Evolutionary conservation across 768 basidiomycete genomes (phyloP).

Genomic region (Boletus speciosus): DNA sequence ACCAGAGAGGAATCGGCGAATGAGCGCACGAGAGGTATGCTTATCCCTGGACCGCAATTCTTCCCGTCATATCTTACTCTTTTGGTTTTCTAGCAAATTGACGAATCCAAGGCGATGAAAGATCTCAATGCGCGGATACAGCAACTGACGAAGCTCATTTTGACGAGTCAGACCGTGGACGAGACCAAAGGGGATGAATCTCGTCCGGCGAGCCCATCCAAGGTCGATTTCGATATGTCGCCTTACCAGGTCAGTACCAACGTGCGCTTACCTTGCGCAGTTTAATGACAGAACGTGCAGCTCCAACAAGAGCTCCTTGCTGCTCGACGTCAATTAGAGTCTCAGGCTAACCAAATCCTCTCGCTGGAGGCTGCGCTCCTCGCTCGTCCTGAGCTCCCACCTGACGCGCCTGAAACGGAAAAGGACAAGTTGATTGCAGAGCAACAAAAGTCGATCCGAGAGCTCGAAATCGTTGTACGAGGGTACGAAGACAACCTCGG

Average conservation of each 20-base stretch:
- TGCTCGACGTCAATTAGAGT: constrained; percentile 71
- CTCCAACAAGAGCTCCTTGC: constrained; percentile 86
- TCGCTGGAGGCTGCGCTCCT: constrained; percentile 77
- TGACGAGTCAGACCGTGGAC: constrained; percentile 82
- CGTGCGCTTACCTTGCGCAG: not conserved
- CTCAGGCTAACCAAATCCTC: constrained; percentile 79
- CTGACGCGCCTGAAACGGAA: constrained; percentile 63
- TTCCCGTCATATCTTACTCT: not conserved
- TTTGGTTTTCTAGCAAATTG: constrained; percentile 56
- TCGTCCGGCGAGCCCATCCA: constrained; percentile 76
- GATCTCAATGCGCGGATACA: constrained; percentile 78
- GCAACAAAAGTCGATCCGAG: constrained; percentile 70
- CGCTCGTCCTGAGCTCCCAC: constrained; percentile 62
- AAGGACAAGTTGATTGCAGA: constrained; percentile 74
- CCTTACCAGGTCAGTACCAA: constrained; percentile 63
- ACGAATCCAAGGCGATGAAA: constrained; percentile 81
- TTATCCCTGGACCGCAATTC: not conserved
- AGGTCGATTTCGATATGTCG: constrained; percentile 87
- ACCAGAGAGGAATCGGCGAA: constrained; percentile 37
- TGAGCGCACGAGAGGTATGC: constrained; percentile 46
- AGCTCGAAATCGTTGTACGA: constrained; percentile 67
- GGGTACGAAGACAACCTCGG: constrained; percentile 75
- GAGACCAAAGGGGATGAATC: constrained; percentile 66
- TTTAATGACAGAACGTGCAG: constrained; percentile 31
- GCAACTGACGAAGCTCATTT: constrained; percentile 78